phyloP scores from a whole-genome alignment of 805 yeast species.

The Myxozyma kluyveri region DNA sequence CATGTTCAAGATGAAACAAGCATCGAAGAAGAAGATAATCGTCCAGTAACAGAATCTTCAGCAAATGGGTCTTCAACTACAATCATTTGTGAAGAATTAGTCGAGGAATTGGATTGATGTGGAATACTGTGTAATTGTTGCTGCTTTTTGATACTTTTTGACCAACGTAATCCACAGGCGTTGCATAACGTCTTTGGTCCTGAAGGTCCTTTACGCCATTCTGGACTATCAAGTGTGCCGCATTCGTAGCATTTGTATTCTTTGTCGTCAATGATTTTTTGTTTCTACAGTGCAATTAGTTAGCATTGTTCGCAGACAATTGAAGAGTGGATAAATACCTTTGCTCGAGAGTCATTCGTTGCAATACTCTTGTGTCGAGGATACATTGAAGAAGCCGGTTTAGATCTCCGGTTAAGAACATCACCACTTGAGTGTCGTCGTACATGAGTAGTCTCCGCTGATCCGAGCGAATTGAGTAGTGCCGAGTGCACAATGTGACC shows the following conservation, averaged over 20 bases:
- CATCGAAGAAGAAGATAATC: background rate
- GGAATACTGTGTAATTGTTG: background rate
- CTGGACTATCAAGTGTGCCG: constrained; percentile 73
- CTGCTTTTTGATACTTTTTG: constrained; percentile 37
- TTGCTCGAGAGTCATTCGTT: background rate
- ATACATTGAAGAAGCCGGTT: background rate
- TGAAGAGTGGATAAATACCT: background rate
- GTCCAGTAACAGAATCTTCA: too few species aligned
- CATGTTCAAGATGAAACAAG: background rate
- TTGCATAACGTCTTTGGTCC: constrained; percentile 82
- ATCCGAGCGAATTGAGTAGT: background rate
- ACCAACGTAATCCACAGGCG: constrained; percentile 78
- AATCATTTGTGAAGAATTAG: too few species aligned
- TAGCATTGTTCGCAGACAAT: background rate
- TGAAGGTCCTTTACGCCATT: constrained; percentile 89
- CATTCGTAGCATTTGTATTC: constrained; percentile 60
- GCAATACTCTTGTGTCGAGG: constrained; percentile 9
- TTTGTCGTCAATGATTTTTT: constrained; percentile 13
- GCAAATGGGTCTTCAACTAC: too few species aligned
- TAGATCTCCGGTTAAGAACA: background rate
- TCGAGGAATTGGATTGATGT: too few species aligned
- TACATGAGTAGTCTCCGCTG: background rate
- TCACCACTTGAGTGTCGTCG: constrained; percentile 15
- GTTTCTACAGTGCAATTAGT: constrained; percentile 9
- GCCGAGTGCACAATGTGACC: background rate